Conservation (phyloP, 2,329 filamentous ascomycete genomes). For the Chrysoporthe deuterocubensis region DNA sequence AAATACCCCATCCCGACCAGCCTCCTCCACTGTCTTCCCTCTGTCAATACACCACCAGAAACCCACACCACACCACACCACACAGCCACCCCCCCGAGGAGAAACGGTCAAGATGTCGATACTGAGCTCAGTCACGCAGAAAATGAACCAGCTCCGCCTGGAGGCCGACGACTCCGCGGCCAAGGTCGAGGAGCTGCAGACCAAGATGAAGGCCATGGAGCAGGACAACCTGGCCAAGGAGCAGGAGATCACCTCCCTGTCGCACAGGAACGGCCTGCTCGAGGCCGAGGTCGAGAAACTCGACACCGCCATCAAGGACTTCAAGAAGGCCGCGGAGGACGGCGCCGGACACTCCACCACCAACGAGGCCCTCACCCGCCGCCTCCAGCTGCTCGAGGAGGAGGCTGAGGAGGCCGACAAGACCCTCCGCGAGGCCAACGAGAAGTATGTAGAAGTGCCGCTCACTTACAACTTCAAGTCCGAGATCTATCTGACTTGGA, state of each 20-base stretch:
- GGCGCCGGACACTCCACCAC: constrained; percentile 82
- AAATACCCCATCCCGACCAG: background rate
- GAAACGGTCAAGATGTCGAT: constrained; percentile 29
- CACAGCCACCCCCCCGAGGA: background rate
- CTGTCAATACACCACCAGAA: background rate
- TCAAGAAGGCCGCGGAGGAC: constrained; percentile 85
- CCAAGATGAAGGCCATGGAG: constrained; percentile 86
- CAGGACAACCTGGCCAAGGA: constrained; percentile 96
- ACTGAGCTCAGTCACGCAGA: constrained; percentile 57
- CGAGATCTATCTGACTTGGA: constrained; percentile 29
- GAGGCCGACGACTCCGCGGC: constrained; percentile 84
- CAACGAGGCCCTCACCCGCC: constrained; percentile 89
- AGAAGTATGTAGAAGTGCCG: constrained; percentile 74
- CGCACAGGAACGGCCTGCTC: constrained; percentile 92
- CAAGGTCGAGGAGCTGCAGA: constrained; percentile 86
- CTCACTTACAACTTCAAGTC: constrained; percentile 31
- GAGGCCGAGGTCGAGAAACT: constrained; percentile 93
- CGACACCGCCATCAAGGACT: constrained; percentile 79
- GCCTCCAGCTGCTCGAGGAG: constrained; percentile 94
- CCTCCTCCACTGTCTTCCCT: background rate
- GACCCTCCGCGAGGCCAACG: constrained; percentile 94
- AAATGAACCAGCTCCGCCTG: constrained; percentile 92
- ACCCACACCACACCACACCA: background rate
- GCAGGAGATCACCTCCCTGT: constrained; percentile 95
- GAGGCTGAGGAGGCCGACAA: constrained; percentile 97